These are phyloP conservation scores for Xylaria sp. DNA, from an alignment of 2,329 filamentous ascomycete genomes.

Conservation along the genomic window DNA sequence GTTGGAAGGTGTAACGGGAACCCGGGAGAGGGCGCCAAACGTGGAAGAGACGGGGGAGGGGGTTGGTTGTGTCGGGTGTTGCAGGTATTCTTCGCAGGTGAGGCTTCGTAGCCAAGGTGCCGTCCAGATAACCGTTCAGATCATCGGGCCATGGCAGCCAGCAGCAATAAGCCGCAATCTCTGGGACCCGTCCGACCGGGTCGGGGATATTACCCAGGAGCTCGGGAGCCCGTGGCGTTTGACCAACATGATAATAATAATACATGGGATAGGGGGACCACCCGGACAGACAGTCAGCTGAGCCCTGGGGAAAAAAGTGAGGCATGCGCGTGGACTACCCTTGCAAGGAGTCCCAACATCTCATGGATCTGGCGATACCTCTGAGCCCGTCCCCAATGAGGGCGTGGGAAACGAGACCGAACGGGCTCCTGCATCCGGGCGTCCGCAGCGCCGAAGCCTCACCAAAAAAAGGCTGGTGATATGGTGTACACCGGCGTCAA, in stretches of 20 bases:
- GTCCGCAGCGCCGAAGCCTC: slow-evolving; percentile 10
- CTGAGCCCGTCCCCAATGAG: slow-evolving; percentile 22
- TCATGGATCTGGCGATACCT: slow-evolving; percentile 3
- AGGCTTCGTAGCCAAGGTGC: not conserved
- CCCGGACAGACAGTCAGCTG: slow-evolving; percentile 5
- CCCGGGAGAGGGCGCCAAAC: not conserved
- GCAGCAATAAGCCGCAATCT: not conserved
- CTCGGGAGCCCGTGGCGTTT: slow-evolving; percentile 23
- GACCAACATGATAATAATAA: not conserved
- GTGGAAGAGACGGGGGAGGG: too few species aligned
- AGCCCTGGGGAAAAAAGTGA: slow-evolving; percentile 24
- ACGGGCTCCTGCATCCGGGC: slow-evolving; percentile 20
- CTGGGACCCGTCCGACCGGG: not conserved
- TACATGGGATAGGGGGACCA: slow-evolving; percentile 11
- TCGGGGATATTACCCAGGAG: not conserved
- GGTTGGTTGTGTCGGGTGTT: too few species aligned
- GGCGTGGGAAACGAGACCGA: slow-evolving; percentile 5
- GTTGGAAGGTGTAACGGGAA: not conserved
- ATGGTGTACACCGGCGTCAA: not conserved
- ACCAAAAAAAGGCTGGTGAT: not conserved
- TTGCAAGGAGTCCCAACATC: slow-evolving; percentile 22
- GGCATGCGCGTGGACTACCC: slow-evolving; percentile 10
- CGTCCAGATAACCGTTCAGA: not conserved
- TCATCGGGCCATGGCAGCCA: not conserved
- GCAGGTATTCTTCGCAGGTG: not conserved